Percentiles rank a stretch among this genome's conserved stretches.
phyloP scores from a whole-genome alignment of 2,329 filamentous ascomycete genomes.

The Venturia aucupariae region DNA sequence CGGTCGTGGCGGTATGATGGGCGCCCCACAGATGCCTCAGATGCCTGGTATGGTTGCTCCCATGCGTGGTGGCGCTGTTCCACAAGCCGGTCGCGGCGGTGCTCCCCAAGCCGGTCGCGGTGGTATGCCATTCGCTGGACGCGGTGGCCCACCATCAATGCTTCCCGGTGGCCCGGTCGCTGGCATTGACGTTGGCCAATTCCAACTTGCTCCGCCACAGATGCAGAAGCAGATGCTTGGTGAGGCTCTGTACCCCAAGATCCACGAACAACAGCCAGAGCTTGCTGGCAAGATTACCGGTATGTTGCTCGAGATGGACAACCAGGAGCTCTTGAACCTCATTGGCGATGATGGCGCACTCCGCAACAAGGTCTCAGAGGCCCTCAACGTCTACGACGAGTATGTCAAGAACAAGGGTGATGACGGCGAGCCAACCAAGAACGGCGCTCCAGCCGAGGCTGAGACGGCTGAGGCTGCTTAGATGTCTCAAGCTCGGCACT shows the following conservation, averaged over 20 bases:
- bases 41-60: slow-evolving; percentile 44
- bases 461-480: slow-evolving; percentile 14
- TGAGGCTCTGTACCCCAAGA: slow-evolving; percentile 98
- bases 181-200: slow-evolving; percentile 42
- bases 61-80: slow-evolving; percentile 26
- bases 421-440: slow-evolving; percentile 21
- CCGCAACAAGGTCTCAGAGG: slow-evolving; percentile 93
- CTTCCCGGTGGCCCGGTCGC: slow-evolving; percentile 16
- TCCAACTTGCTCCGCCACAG: slow-evolving; percentile 48
- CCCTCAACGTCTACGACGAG: slow-evolving; percentile 93
- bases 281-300: slow-evolving; percentile 98
- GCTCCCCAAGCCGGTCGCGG: slow-evolving; percentile 32
- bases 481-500: neutral
- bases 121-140: slow-evolving; percentile 20
- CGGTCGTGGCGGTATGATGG: slow-evolving; percentile 55
- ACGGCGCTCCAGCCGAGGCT: slow-evolving; percentile 12
- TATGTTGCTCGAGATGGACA: slow-evolving; percentile 99
- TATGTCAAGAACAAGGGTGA: slow-evolving; percentile 80
- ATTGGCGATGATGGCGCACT: slow-evolving; percentile 85
- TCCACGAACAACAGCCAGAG: slow-evolving; percentile 85
- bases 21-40: slow-evolving; percentile 45
- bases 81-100: slow-evolving; percentile 33
- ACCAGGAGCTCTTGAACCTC: slow-evolving; percentile 82
- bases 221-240: slow-evolving; percentile 99
- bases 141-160: slow-evolving; percentile 10